Evolutionary conservation across 2,329 filamentous ascomycete genomes (phyloP).

Genomic region (Aspergillus fumigatiaffinis): DNA sequence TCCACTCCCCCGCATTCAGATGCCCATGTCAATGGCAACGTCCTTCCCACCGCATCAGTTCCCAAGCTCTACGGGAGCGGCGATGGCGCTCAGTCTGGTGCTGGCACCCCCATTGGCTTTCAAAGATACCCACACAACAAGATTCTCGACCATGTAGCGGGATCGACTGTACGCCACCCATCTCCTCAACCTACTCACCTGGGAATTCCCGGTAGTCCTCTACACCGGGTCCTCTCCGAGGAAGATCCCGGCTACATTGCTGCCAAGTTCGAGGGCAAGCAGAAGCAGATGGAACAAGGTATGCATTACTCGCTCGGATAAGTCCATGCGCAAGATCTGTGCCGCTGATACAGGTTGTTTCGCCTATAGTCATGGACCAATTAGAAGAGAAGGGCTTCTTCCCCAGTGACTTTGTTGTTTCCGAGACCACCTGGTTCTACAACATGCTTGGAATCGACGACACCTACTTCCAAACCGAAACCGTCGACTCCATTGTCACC

Average conservation of each 20-base stretch:
- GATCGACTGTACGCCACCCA: slow-evolving; percentile 60
- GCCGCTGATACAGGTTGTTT: neutral
- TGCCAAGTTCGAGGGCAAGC: slow-evolving; percentile 88
- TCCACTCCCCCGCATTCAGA: slow-evolving; percentile 26
- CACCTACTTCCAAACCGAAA: slow-evolving; percentile 94
- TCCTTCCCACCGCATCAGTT: slow-evolving; percentile 24
- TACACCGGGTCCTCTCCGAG: slow-evolving; percentile 73
- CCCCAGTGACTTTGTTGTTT: slow-evolving; percentile 74
- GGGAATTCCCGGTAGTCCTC: slow-evolving; percentile 59
- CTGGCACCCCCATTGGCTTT: slow-evolving; percentile 41
- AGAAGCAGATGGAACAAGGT: slow-evolving; percentile 82
- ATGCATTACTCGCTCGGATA: slow-evolving; percentile 24
- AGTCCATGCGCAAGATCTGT: neutral
- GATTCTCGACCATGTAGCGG: slow-evolving; percentile 53
- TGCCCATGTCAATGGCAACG: slow-evolving; percentile 23
- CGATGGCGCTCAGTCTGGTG: slow-evolving; percentile 32
- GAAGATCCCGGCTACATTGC: slow-evolving; percentile 92
- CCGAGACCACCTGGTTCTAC: slow-evolving; percentile 95
- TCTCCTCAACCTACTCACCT: slow-evolving; percentile 88
- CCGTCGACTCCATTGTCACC: slow-evolving; percentile 78
- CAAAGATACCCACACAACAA: slow-evolving; percentile 50
- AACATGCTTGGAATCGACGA: slow-evolving; percentile 96
- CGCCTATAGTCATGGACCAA: slow-evolving; percentile 66
- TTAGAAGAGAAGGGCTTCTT: slow-evolving; percentile 81
- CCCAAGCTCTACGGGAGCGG: slow-evolving; percentile 32